Base-by-base conservation (phyloP, 1,284 basidiomycete species). In the Uromyces viciae-fabae region DNA sequence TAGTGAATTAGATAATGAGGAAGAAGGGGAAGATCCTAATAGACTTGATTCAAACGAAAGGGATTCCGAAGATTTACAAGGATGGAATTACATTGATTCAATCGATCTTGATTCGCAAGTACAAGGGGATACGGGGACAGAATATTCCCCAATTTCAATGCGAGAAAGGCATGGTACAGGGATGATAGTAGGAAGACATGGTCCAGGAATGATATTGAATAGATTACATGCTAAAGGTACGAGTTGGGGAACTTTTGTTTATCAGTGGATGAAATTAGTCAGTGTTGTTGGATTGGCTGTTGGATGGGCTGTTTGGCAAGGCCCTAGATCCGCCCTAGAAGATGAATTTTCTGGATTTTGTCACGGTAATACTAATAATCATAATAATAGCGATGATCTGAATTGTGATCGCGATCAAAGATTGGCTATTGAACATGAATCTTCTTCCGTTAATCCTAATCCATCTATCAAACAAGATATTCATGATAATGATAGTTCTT, bases 271-370 rank as follows among this genome's bases (percentile, higher is more conserved):
- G 56, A 73, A 74, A 56, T 33, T 81, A 4, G 78, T 81, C 3
- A 60, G 78, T n/a, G 78, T 81, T 14, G 71, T 81, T 46, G 78
- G 78, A 1, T 43, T 81, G 3, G 78, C 78, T 8, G 78, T 81
- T 3, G 69, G 78, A 3, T 81, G 78, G 78, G 78, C 78, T 2
- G 78, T 81, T n/a, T 81, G 78, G 78, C 78, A 81, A 56, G 78
- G 78, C n/a, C 78, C 78, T 2, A 58, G 43, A 7, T 3, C n/a
- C 14, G 68, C 71, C 17, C 52, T 81, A 71, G 78, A 69, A 5
- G 71, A 74, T 1, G 69, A 69, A n/a, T n/a, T n/a, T n/a, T n/a
- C n/a, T n/a, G n/a, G n/a, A n/a, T n/a, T n/a, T n/a, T n/a, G n/a
- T n/a, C n/a, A n/a, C 22, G 46, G 22, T 11, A 49, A 22, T 22